These are phyloP conservation scores for Geotrichum candidum DNA, from an alignment of 1,139 yeast genomes.

Conservation along the genomic window DNA sequence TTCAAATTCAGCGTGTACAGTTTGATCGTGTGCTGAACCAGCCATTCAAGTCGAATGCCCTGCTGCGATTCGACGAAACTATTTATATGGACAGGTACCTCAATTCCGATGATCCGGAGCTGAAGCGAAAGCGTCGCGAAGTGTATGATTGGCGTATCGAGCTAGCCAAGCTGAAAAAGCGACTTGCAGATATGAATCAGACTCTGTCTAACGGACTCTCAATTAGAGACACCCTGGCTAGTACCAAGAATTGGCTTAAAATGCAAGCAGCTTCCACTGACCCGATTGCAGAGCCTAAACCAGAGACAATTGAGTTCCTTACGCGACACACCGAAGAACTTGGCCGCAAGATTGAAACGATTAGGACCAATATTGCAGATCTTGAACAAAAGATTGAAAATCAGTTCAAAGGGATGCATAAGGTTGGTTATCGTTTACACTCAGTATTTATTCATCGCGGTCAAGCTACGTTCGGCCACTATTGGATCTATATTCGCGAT, in stretches of 20 bases:
- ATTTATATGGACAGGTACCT: conserved; percentile 83
- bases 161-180: conserved; percentile 42
- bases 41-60: conserved; percentile 78
- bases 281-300: conserved; percentile 16
- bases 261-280: conserved; percentile 17
- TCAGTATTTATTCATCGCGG: conserved; percentile 94
- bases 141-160: conserved; percentile 60
- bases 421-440: conserved; percentile 73
- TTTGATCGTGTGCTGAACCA: conserved; percentile 68
- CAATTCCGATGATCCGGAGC: conserved; percentile 58
- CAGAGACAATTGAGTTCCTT: conserved; percentile 28
- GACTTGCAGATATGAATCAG: conserved; percentile 38
- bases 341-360: conserved; percentile 14
- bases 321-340: conserved; percentile 27
- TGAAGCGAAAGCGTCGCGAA: conserved; percentile 48
- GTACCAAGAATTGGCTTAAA: conserved; percentile 54
- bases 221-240: conserved; percentile 34
- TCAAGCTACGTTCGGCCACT: conserved; percentile 93
- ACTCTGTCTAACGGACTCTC: conserved; percentile 24
- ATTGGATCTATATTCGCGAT: conserved; percentile 90
- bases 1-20: conserved; percentile 90
- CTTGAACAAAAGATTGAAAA: conserved; percentile 46
- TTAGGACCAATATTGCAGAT: conserved; percentile 34
- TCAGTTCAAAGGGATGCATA: conserved; percentile 56
- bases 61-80: conserved; percentile 70